Conservation (phyloP, 192 early-diverging fungal genomes). For the Backusella morwellensis region DNA sequence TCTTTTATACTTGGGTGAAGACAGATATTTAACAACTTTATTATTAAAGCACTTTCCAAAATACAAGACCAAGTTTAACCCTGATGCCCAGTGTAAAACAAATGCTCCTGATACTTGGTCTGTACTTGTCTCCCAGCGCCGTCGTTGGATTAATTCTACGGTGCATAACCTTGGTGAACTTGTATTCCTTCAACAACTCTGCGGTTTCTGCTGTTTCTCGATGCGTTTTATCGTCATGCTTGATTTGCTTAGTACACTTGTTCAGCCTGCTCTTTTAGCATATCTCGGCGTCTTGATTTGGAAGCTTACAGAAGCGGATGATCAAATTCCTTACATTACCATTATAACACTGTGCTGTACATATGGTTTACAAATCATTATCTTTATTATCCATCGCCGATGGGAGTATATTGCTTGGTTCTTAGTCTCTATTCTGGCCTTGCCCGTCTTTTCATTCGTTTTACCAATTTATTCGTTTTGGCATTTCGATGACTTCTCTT, state of each 20-base stretch:
- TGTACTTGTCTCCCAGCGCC: conserved; percentile 93
- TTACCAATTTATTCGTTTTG: conserved; percentile 89
- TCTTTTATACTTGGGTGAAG: conserved; percentile 95
- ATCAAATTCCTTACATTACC: conserved; percentile 72
- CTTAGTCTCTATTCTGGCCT: conserved; percentile 89
- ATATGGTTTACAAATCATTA: conserved; percentile 87
- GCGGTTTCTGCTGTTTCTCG: conserved; percentile 96
- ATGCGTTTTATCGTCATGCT: conserved; percentile 96
- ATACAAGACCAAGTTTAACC: conserved; percentile 88
- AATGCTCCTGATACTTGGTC: conserved; percentile 91
- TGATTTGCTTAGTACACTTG: conserved; percentile 87
- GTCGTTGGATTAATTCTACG: conserved; percentile 99
- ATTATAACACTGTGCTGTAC: conserved; percentile 80
- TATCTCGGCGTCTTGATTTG: conserved; percentile 86
- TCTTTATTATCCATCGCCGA: conserved; percentile 57
- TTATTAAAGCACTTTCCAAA: conserved; percentile 97
- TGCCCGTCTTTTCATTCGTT: conserved; percentile 85
- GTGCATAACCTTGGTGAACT: conserved; percentile 98
- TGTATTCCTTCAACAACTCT: conserved; percentile 87
- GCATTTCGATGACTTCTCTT: conserved; percentile 99
- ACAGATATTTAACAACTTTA: conserved; percentile 91
- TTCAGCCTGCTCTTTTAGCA: conserved; percentile 87
- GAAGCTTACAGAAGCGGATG: conserved; percentile 45
- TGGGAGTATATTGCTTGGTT: conserved; percentile 96
- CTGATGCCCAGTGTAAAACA: conserved; percentile 92